Conservation (phyloP, 768 basidiomycete genomes). For the Hemileccinum impolitum region DNA sequence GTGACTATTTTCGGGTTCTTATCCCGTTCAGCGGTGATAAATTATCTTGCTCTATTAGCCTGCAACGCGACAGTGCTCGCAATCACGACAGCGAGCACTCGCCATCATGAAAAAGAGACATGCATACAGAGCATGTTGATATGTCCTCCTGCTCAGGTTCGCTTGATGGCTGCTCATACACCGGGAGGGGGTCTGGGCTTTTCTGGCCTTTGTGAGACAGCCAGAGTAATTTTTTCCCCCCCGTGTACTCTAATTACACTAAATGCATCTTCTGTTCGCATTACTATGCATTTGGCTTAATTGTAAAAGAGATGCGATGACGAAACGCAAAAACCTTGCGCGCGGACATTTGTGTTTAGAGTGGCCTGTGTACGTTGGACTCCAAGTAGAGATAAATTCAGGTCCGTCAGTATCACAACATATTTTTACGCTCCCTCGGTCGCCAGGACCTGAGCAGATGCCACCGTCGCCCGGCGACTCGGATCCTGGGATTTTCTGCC, state of each 20-base stretch:
- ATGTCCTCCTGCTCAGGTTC: neutral
- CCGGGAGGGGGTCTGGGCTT: neutral
- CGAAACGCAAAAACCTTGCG: slow-evolving; percentile 14
- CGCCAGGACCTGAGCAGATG: no score
- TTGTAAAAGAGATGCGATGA: slow-evolving; percentile 14
- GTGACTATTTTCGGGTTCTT: slow-evolving; percentile 30
- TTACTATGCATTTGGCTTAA: slow-evolving; percentile 24
- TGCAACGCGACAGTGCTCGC: slow-evolving; percentile 10
- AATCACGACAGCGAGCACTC: slow-evolving; percentile 4
- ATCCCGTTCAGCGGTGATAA: slow-evolving; percentile 20
- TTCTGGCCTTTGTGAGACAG: neutral
- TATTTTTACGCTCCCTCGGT: no score
- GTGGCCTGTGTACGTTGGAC: slow-evolving; percentile 12
- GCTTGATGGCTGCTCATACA: neutral
- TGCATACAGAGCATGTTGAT: neutral
- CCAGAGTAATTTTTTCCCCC: neutral
- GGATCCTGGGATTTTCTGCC: neutral
- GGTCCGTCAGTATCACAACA: slow-evolving; percentile 13
- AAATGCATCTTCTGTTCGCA: slow-evolving; percentile 10
- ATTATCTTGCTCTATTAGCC: slow-evolving; percentile 16
- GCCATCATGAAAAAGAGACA: slow-evolving; percentile 3
- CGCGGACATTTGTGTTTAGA: slow-evolving; percentile 5
- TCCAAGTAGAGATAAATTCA: slow-evolving; percentile 27
- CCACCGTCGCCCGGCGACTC: neutral
- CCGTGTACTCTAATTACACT: slow-evolving; percentile 16